Conservation (phyloP, 768 basidiomycete species). For the Hysterangium stoloniferum region DNA sequence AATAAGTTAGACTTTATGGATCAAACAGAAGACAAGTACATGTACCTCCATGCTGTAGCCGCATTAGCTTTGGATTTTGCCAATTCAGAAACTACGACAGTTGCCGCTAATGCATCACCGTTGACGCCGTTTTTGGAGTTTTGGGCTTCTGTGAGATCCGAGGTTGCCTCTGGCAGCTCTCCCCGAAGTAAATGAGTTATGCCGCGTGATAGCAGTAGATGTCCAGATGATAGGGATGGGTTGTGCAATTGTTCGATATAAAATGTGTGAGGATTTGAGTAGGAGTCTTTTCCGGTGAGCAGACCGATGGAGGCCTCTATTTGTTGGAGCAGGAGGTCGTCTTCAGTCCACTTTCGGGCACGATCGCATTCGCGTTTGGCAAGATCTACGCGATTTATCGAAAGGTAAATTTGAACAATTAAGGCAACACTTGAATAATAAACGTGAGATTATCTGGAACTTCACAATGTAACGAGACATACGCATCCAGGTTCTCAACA, state of each 20-base stretch:
- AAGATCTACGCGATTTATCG: conserved; percentile 81
- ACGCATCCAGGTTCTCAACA: conserved; percentile 84
- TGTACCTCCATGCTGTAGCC: conserved; percentile 65
- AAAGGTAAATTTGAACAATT: conserved; percentile 80
- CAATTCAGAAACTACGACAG: conserved; percentile 56
- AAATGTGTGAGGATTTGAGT: conserved; percentile 44
- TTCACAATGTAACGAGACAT: conserved; percentile 26
- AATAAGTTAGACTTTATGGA: conserved; percentile 9
- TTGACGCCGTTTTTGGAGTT: conserved; percentile 35
- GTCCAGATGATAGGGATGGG: conserved; percentile 66
- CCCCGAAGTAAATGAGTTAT: conserved; percentile 72
- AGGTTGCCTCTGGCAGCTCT: conserved; percentile 68
- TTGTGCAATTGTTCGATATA: conserved; percentile 81
- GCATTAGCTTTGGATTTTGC: conserved; percentile 46
- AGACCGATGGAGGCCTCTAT: conserved; percentile 81
- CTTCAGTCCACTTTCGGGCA: conserved; percentile 81
- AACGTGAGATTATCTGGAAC: not conserved
- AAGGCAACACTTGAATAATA: conserved; percentile 55
- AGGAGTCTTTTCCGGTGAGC: conserved; percentile 61
- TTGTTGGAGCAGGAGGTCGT: conserved; percentile 81
- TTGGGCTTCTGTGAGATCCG: conserved; percentile 71
- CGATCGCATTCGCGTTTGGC: conserved; percentile 81
- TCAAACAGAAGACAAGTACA: conserved; percentile 14
- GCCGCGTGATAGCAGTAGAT: conserved; percentile 71
- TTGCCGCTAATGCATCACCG: conserved; percentile 58